Evolutionary conservation across 352 stramenopile genomes (phyloP), one percentile per base, ranked within the genome.

Genomic region (Pythium aristosporum): DNA sequence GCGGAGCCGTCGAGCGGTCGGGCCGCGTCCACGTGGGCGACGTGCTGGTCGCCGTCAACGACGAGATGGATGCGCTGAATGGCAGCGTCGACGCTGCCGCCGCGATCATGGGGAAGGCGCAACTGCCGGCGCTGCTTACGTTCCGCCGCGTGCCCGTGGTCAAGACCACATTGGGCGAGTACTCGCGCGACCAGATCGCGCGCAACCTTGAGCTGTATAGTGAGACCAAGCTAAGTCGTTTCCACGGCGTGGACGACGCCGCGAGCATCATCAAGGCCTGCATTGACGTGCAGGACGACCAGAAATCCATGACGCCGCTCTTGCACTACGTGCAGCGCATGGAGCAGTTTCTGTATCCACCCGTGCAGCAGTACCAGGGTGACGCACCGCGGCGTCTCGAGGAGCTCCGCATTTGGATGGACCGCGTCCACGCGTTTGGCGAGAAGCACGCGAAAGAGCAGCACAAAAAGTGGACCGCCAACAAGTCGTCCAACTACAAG

Each of bases 1-100:
- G 68, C 9, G 78, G 76, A 20, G 66, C 69, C 23, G 46, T 88
- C 12, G 80, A 89, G 63, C 61, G 49, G 28, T 76, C 73, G 5
- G 71, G 73, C 0, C 60, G 78, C 3, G 74, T 91, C 12, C 72
- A 80, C 3, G 43, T 69, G 18, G 79, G 81, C 1, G 83, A 92
- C 51, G 64, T 87, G n/a, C 61, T 92, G 10, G 70, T 88, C n/a
- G 76, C 67, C 6, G 77, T 92, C 5, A 86, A 89, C 59, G 72
- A 77, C 32, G 68, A 86, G 16, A 76, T 63, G 55, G 72, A 73
- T 30, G 65, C 49, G 42, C 72, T 80, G 39, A 74, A 46, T n/a
- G 61, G 61, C 32, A 89, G 65, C n/a, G 63, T 88, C 15, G 69
- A 86, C 16, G 71, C 69, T 12, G 75, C 80, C 3, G 65, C 76